Percentiles rank a stretch among this genome's conserved stretches.
phyloP scores from a whole-genome alignment of 768 basidiomycete species.

The Polyporus arcularius region DNA sequence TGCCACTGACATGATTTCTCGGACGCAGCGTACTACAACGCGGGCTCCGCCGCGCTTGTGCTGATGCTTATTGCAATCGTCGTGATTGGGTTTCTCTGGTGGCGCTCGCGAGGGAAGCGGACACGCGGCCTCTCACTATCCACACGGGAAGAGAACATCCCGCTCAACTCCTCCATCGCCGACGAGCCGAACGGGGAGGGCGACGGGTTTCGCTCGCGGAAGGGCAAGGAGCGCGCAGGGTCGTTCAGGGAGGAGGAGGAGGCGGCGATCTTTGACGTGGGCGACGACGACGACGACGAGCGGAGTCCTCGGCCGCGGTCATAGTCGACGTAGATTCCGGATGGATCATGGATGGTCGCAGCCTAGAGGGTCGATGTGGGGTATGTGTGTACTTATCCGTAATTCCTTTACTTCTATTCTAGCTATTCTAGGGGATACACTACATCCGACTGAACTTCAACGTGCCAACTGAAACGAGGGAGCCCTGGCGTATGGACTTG shows the following conservation, averaged over 20 bases:
- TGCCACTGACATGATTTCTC: neutral
- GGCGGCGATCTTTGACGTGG: slow-evolving; percentile 46
- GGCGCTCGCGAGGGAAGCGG: slow-evolving; percentile 54
- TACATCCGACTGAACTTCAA: too few species aligned
- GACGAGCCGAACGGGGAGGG: slow-evolving; percentile 26
- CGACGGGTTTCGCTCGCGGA: slow-evolving; percentile 22
- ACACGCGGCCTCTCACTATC: slow-evolving; percentile 39
- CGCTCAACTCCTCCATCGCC: slow-evolving; percentile 47
- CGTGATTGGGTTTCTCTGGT: slow-evolving; percentile 81
- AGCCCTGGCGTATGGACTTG: too few species aligned
- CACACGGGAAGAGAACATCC: slow-evolving; percentile 68
- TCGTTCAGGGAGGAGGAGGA: slow-evolving; percentile 25
- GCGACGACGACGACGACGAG: slow-evolving; percentile 49
- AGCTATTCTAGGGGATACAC: neutral
- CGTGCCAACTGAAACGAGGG: too few species aligned
- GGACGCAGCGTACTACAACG: slow-evolving; percentile 85
- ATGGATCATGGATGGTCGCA: neutral
- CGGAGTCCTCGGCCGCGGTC: slow-evolving; percentile 18
- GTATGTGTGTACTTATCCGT: too few species aligned
- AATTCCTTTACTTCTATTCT: neutral
- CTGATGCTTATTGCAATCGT: slow-evolving; percentile 68
- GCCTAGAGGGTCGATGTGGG: too few species aligned
- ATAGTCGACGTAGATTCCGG: neutral
- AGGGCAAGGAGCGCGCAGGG: slow-evolving; percentile 40
- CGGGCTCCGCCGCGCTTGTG: slow-evolving; percentile 85